A percentile compares a stretch with the other conserved stretches of the same genome.
phyloP scores from a whole-genome alignment of 495 filamentous ascomycete genomes.

The Penicillium pulvis region DNA sequence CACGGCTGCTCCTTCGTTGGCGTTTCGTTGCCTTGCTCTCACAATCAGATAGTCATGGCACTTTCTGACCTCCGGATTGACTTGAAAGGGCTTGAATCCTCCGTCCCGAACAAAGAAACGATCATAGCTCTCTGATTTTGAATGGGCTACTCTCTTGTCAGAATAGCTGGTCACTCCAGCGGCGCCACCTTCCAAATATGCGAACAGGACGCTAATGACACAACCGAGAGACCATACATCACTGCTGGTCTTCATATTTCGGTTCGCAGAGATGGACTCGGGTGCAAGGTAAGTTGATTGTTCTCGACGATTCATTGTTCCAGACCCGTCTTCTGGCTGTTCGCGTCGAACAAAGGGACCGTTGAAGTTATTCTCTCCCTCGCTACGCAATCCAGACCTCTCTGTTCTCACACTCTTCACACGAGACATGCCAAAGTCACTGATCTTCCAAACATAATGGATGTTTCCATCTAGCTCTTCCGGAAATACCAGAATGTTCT shows the following conservation, averaged over 20 bases:
- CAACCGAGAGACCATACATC: constrained; percentile 43
- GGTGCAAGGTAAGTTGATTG: constrained; percentile 37
- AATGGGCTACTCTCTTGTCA: constrained; percentile 13
- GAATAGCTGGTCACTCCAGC: constrained; percentile 30
- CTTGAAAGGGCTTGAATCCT: constrained; percentile 15
- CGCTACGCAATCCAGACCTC: neutral
- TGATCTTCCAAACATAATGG: constrained; percentile 37
- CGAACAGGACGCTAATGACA: constrained; percentile 36
- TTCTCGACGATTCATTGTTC: constrained; percentile 17
- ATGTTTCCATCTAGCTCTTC: constrained; percentile 17
- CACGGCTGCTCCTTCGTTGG: constrained; percentile 23
- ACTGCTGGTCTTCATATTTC: constrained; percentile 33
- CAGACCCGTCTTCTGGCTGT: constrained; percentile 9
- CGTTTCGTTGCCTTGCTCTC: constrained; percentile 20
- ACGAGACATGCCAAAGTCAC: constrained; percentile 43
- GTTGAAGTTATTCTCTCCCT: constrained; percentile 17
- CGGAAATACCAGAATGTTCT: constrained; percentile 37
- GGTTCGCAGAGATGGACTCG: constrained; percentile 23
- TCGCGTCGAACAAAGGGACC: constrained; percentile 1
- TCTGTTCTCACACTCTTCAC: constrained; percentile 26
- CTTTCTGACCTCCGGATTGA: constrained; percentile 27
- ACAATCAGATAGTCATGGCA: constrained; percentile 28
- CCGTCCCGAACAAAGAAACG: constrained; percentile 29
- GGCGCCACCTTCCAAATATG: constrained; percentile 33
- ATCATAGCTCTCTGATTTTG: constrained; percentile 26